A percentile compares a stretch with the other conserved stretches of the same genome.
Conservation (phyloP, 2,329 filamentous ascomycete species). For the Colletotrichum sp. region DNA sequence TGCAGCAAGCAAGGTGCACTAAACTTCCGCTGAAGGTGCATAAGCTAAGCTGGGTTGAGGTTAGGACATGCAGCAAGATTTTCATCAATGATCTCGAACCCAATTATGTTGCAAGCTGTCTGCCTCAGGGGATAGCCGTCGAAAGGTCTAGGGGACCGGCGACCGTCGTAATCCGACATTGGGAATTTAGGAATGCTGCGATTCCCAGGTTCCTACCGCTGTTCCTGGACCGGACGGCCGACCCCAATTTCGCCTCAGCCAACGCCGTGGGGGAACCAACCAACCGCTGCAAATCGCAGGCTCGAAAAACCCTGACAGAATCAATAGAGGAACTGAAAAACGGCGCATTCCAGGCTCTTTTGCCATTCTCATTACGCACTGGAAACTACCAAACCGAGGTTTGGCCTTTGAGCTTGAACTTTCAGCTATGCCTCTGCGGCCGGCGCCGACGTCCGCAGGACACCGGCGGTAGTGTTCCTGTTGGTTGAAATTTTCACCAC, state of each 20-base stretch:
- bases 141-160: neutral
- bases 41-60: neutral
- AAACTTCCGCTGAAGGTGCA: neutral
- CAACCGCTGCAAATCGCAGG: neutral
- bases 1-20: neutral
- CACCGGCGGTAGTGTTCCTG: neutral
- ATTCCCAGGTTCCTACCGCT: neutral
- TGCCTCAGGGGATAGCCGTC: neutral
- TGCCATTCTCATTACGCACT: neutral
- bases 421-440: neutral
- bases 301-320: neutral
- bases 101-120: neutral
- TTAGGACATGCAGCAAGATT: neutral
- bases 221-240: neutral
- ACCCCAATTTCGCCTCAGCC: neutral
- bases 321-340: neutral
- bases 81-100: neutral
- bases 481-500: neutral
- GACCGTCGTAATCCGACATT: neutral
- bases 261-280: neutral
- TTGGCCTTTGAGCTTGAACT: neutral
- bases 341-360: neutral
- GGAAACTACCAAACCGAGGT: neutral
- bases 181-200: neutral
- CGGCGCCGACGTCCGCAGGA: constrained; percentile 13